Base-by-base conservation (phyloP, 768 basidiomycete species). In the Cyclocybe cylindracea region DNA sequence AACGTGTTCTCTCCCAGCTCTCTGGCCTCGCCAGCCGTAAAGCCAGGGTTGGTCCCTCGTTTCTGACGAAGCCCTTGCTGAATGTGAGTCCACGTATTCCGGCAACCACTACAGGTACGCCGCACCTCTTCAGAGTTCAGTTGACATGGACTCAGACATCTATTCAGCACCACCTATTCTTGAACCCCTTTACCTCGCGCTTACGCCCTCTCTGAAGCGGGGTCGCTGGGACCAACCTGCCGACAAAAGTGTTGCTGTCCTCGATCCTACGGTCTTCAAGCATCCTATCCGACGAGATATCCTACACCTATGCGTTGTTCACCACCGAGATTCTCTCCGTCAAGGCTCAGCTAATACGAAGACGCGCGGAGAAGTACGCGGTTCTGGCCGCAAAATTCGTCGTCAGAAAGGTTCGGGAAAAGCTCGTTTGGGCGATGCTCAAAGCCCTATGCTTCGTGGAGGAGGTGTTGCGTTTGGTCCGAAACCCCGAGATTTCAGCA, bases 401-500 rank as follows among this genome's bases (percentile, higher is more conserved):
- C 86, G 78, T 5, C 97, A 99, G 68, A 99, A 99, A 69, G 96
- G 96, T 7, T 81, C 84, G 11, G 96, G 97, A 53, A 78, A 70
- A 58, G 97, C 97, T 8, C 91, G 97, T 65, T 74, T 97, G 8
- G 96, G 95, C 42, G 93, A 94, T 60, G 84, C 77, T 2, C 90
- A 92, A 61, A 89, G 84, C 66, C 93, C 92, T 1, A 91, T 93
- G 80, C 80, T 87, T 48, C 78, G 86, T 32, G 96, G 96, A 33
- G 97, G 97, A 70, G 97, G 96, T 59, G 82, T 89, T 37, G 92
- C 92, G 5, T 94, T 94, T 54, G 94, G 94, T 31, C 92, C 93
- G 0, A 88, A 91, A 64, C 91, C 94, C 2, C 83, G 94, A 44
- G 91, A 97, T 66, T 98, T 95, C 69, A 85, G 89, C 61, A 94